Conservation (phyloP, 148 eudicot species). For the Chenopodium quinoa region DNA sequence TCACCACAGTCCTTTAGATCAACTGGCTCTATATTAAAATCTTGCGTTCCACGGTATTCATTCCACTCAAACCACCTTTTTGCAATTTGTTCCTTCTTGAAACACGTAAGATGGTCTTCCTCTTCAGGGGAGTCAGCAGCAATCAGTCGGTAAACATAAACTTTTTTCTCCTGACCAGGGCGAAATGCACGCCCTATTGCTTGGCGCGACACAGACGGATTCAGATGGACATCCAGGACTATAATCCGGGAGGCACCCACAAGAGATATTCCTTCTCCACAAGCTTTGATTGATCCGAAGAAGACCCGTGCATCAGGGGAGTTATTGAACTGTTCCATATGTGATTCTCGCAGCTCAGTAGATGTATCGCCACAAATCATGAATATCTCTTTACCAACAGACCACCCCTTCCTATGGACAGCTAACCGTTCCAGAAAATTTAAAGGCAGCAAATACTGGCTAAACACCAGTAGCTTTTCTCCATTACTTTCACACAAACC, state of each 20-base stretch:
- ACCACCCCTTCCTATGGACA: constrained; percentile 53
- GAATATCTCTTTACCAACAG: constrained; percentile 59
- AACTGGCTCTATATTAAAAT: constrained; percentile 55
- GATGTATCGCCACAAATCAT: constrained; percentile 67
- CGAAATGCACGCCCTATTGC: constrained; percentile 95
- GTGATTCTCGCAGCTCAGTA: constrained; percentile 54
- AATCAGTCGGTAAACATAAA: constrained; percentile 60
- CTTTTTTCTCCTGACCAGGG: constrained; percentile 83
- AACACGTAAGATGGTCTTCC: constrained; percentile 73
- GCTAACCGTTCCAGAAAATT: constrained; percentile 68
- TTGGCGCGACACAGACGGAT: constrained; percentile 92
- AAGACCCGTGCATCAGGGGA: constrained; percentile 72
- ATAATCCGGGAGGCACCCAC: constrained; percentile 94
- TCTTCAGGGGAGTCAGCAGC: constrained; percentile 82
- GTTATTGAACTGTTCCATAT: constrained; percentile 76
- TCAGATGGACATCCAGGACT: constrained; percentile 73
- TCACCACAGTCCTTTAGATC: constrained; percentile 63
- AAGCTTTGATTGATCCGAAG: constrained; percentile 91
- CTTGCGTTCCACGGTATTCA: constrained; percentile 42
- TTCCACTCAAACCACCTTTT: constrained; percentile 97
- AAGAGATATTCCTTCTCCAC: constrained; percentile 95
- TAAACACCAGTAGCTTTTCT: constrained; percentile 79
- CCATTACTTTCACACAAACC: constrained; percentile 61
- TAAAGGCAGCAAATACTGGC: constrained; percentile 73
- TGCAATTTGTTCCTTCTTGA: constrained; percentile 77